Evolutionary conservation across 495 filamentous ascomycete genomes (phyloP), one percentile per base, ranked within the genome.

Genomic region (Tuber magnatum): DNA sequence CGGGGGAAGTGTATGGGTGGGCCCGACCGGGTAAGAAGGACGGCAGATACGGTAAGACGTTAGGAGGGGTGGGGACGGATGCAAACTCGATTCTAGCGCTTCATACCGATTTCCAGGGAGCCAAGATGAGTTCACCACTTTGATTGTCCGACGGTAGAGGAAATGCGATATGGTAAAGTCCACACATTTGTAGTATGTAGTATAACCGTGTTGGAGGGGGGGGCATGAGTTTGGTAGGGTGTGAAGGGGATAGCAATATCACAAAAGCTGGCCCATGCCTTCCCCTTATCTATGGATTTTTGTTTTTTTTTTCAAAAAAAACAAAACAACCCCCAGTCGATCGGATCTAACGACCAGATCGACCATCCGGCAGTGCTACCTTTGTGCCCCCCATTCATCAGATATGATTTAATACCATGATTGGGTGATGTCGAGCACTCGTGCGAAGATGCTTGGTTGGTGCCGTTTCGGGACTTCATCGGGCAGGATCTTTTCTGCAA

Each of bases 291-390:
- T 35, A 65, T 35, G 56, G 16, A 65, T 32, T 65, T 65, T n/a
- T n/a, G n/a, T n/a, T n/a, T n/a, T n/a, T n/a, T n/a, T n/a, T n/a
- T n/a, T n/a, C n/a, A n/a, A n/a, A n/a, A n/a, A n/a, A n/a, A n/a
- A n/a, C n/a, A n/a, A n/a, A n/a, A n/a, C n/a, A n/a, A n/a, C n/a
- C n/a, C n/a, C n/a, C 56, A 65, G 32, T 35, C 12, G 56, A 65
- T 65, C 56, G 56, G 56, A 65, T 32, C 56, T 32, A 65, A 65
- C 28, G 56, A 65, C 28, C 56, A 65, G 56, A 65, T 65, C 56
- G 56, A 32, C 56, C 56, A 65, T 65, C 56, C 56, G 56, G 56
- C 28, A 65, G 35, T 65, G 56, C 56, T 65, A 12, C 28, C 32
- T 35, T 35, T 65, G 14, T 35, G 4, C 56, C 56, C 56, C 28